These are phyloP conservation scores for Fusarium anthophilum DNA, from an alignment of 2,329 filamentous ascomycete genomes.

Conservation along the genomic window DNA sequence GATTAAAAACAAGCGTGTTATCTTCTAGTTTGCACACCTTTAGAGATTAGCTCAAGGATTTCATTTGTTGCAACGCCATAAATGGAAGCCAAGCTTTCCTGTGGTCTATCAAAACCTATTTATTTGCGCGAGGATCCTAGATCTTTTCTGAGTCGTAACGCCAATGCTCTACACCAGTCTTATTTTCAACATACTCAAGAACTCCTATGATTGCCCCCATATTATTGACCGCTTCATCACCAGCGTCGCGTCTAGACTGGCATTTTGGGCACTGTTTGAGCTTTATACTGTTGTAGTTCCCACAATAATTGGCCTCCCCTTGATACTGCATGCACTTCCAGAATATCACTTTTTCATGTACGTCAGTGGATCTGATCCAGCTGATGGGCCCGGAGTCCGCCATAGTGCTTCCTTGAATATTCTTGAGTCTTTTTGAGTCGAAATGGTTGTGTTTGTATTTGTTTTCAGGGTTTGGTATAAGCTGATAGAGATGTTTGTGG, in stretches of 20 bases:
- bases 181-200: neutral
- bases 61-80: neutral
- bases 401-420: neutral
- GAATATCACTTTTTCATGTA: neutral
- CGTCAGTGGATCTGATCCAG: neutral
- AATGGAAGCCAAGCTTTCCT: neutral
- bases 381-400: neutral
- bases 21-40: no score
- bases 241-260: neutral
- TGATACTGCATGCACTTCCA: constrained; percentile 5
- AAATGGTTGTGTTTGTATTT: no score
- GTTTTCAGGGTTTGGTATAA: neutral
- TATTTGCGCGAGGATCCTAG: no score
- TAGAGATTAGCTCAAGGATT: no score
- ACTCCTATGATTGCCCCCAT: neutral
- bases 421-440: neutral
- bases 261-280: neutral
- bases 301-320: neutral
- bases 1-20: accelerated
- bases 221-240: neutral
- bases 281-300: neutral
- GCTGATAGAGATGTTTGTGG: no score
- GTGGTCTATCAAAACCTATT: neutral
- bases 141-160: neutral
- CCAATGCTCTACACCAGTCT: constrained; percentile 3